A percentile compares a stretch with the other conserved stretches of the same genome.
These are phyloP conservation scores for Cutaneotrichosporon mucoides DNA, from an alignment of 1,284 basidiomycete genomes.

Conservation along the genomic window DNA sequence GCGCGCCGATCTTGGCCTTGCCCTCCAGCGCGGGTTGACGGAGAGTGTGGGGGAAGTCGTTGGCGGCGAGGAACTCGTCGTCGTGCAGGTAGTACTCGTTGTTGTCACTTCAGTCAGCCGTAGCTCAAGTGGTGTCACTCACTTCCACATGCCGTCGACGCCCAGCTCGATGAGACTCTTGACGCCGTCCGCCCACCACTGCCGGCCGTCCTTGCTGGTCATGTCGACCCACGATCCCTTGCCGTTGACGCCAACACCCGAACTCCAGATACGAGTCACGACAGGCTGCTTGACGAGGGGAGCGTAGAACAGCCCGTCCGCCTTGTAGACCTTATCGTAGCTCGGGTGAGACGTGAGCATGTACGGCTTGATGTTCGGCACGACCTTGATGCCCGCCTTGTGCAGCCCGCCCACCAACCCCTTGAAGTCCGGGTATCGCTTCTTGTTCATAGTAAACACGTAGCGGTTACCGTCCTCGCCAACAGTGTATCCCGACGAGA, in stretches of 20 bases:
- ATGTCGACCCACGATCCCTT: slow-evolving; percentile 51
- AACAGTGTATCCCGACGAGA: slow-evolving; percentile 50
- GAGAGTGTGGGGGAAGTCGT: slow-evolving; percentile 26
- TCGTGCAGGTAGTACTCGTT: slow-evolving; percentile 51
- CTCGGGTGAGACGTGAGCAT: slow-evolving; percentile 42
- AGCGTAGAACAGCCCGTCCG: slow-evolving; percentile 47
- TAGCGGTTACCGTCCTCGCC: slow-evolving; percentile 46
- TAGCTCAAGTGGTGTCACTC: slow-evolving; percentile 12
- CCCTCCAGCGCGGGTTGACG: slow-evolving; percentile 21
- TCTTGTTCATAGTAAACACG: slow-evolving; percentile 50
- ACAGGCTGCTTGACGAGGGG: slow-evolving; percentile 36
- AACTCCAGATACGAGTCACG: slow-evolving; percentile 49
- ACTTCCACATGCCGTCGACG: slow-evolving; percentile 51
- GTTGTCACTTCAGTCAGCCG: slow-evolving; percentile 44
- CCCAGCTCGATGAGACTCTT: slow-evolving; percentile 45
- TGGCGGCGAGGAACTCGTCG: slow-evolving; percentile 39
- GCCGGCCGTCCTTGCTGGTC: slow-evolving; percentile 42
- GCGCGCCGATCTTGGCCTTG: slow-evolving; percentile 36
- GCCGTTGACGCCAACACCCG: slow-evolving; percentile 45
- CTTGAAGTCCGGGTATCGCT: slow-evolving; percentile 51
- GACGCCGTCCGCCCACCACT: slow-evolving; percentile 51
- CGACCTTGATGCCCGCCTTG: slow-evolving; percentile 49
- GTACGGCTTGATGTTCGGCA: slow-evolving; percentile 51
- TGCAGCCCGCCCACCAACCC: slow-evolving; percentile 48
- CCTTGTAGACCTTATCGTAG: slow-evolving; percentile 38